Percentiles rank a stretch among this genome's conserved stretches.
phyloP scores from a whole-genome alignment of 805 yeast genomes.

The Debaryomyces hansenii region DNA sequence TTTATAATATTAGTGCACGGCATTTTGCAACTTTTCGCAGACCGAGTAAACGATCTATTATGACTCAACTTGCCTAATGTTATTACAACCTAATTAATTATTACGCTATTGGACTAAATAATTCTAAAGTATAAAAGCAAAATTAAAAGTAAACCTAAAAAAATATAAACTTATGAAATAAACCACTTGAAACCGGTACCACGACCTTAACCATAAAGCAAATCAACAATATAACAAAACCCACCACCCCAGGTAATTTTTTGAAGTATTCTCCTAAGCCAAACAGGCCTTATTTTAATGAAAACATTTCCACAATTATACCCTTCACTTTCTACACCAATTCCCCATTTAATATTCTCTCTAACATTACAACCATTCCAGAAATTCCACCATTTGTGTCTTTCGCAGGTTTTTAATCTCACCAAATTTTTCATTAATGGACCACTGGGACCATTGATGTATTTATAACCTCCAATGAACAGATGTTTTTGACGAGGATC shows the following conservation, averaged over 20 bases:
- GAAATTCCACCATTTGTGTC: constrained; percentile 91
- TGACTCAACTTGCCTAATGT: no score
- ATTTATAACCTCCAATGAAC: constrained; percentile 80
- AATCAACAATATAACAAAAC: constrained; percentile 54
- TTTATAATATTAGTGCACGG: no score
- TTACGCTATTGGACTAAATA: background rate
- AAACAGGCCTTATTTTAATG: constrained; percentile 50
- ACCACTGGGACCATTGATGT: constrained; percentile 91
- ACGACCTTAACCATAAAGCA: constrained; percentile 39
- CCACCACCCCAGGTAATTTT: constrained; percentile 63
- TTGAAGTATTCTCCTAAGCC: constrained; percentile 50
- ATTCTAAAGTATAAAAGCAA: background rate
- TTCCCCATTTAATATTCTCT: constrained; percentile 71
- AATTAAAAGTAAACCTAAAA: background rate
- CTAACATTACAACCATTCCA: constrained; percentile 81
- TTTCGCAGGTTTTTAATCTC: constrained; percentile 74
- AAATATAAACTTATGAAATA: background rate
- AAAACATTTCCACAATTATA: constrained; percentile 74
- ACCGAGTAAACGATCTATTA: no score
- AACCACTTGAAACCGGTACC: background rate
- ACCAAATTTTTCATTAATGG: constrained; percentile 78
- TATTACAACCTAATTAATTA: background rate
- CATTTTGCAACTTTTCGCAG: no score
- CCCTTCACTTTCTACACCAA: constrained; percentile 87
- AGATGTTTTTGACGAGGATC: constrained; percentile 87